Evolutionary conservation across 1,284 basidiomycete species (phyloP).

Genomic region (Sporisorium graminicola): DNA sequence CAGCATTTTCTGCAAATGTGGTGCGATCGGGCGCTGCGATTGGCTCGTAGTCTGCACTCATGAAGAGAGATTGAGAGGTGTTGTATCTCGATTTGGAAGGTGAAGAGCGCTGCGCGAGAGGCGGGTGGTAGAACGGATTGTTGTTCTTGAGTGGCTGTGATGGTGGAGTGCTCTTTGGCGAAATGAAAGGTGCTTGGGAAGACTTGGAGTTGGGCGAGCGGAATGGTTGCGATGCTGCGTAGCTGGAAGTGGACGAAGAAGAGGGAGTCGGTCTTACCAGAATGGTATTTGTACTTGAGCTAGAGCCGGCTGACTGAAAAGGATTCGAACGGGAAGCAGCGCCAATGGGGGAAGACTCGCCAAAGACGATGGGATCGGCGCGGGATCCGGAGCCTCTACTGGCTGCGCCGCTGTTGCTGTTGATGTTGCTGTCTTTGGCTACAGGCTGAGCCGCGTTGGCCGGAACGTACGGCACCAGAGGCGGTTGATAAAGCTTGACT

Average conservation of each 20-base stretch:
- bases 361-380: slow-evolving; percentile 44
- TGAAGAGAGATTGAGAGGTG: slow-evolving; percentile 8
- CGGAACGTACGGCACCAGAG: slow-evolving; percentile 25
- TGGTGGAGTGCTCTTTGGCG: slow-evolving; percentile 34
- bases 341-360: slow-evolving; percentile 36
- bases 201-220: slow-evolving; percentile 45
- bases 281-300: slow-evolving; percentile 1
- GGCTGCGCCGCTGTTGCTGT: not conserved
- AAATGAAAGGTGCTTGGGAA: slow-evolving; percentile 35
- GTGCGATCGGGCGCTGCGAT: slow-evolving; percentile 4
- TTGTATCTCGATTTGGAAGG: slow-evolving; percentile 21
- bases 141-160: slow-evolving; percentile 26
- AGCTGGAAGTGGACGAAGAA: slow-evolving; percentile 24
- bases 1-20: slow-evolving; percentile 8
- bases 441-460: slow-evolving; percentile 4
- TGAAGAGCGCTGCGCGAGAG: slow-evolving; percentile 15
- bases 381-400: slow-evolving; percentile 30
- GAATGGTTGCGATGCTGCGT: slow-evolving; percentile 34
- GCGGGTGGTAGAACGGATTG: slow-evolving; percentile 44
- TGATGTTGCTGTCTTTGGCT: not conserved
- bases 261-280: slow-evolving; percentile 3
- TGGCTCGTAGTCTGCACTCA: slow-evolving; percentile 27
- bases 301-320: slow-evolving; percentile 10
- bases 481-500: slow-evolving; percentile 50
- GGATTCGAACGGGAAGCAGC: slow-evolving; percentile 7